These are phyloP conservation scores for Penicillium sp. DNA, from an alignment of 2,329 filamentous ascomycete genomes.

Conservation along the genomic window DNA sequence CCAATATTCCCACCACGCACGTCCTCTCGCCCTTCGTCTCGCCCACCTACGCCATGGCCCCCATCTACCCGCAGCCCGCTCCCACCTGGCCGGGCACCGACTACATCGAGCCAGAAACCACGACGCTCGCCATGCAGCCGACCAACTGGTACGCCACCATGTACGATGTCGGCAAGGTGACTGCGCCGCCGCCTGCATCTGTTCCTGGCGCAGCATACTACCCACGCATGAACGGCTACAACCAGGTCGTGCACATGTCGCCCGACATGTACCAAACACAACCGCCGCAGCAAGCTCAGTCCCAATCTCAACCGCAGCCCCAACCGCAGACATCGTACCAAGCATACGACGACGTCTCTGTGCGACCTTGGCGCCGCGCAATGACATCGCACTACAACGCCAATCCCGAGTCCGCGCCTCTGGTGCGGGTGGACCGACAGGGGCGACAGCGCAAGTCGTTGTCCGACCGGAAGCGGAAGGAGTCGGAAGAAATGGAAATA, in stretches of 20 bases:
- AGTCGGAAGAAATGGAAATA: conserved; percentile 3
- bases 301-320: conserved; percentile 2
- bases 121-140: conserved; percentile 17
- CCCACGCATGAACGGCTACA: conserved; percentile 22
- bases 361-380: conserved; percentile 26
- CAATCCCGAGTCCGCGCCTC: conserved; percentile 14
- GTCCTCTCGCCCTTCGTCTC: conserved; percentile 11
- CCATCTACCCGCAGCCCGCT: conserved; percentile 16
- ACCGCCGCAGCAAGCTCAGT: no score
- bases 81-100: conserved; percentile 23
- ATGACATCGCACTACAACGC: conserved; percentile 24
- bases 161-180: conserved; percentile 2
- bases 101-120: conserved; percentile 20
- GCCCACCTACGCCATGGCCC: conserved; percentile 7
- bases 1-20: conserved; percentile 1
- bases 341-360: conserved; percentile 3
- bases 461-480: conserved; percentile 16
- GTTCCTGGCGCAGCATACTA: conserved; percentile 21
- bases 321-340: not conserved
- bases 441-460: conserved; percentile 17
- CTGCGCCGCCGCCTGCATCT: not conserved
- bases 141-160: conserved; percentile 4
- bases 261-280: conserved; percentile 20
- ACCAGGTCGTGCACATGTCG: conserved; percentile 23
- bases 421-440: conserved; percentile 19